These are phyloP conservation scores for Rhizoclosmatium hyalinum DNA, from an alignment of 371 early-diverging fungal genomes.

Conservation along the genomic window DNA sequence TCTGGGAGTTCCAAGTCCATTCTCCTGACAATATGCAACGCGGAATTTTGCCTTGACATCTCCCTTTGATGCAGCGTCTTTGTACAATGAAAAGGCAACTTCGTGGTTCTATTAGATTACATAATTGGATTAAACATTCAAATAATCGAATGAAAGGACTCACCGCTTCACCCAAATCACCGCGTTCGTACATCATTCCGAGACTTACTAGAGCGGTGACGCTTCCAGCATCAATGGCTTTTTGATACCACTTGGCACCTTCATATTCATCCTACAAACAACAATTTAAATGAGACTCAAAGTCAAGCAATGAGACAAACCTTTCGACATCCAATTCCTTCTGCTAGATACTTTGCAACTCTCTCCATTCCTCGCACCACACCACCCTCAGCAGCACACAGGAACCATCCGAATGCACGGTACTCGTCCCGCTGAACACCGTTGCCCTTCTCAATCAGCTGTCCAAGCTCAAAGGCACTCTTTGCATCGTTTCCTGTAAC, in stretches of 20 bases:
- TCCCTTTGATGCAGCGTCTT: constrained; percentile 16
- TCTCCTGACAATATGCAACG: constrained; percentile 34
- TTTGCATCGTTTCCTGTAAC: constrained; percentile 33
- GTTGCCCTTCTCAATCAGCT: constrained; percentile 47
- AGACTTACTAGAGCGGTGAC: neutral
- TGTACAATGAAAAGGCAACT: constrained; percentile 11
- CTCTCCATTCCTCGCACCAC: constrained; percentile 37
- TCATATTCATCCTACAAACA: constrained; percentile 7
- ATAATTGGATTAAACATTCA: constrained; percentile 15
- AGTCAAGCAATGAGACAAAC: neutral
- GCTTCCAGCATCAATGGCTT: constrained; percentile 20
- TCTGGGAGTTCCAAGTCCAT: constrained; percentile 21
- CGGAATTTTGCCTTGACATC: constrained; percentile 10
- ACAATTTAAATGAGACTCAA: neutral
- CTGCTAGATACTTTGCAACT: constrained; percentile 22
- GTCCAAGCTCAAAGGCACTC: constrained; percentile 80
- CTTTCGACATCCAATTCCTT: constrained; percentile 7
- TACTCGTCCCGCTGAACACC: constrained; percentile 32
- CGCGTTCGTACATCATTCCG: neutral
- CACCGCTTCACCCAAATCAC: neutral
- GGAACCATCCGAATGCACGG: constrained; percentile 37
- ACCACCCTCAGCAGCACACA: constrained; percentile 40
- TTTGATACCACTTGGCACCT: constrained; percentile 16
- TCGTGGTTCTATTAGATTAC: constrained; percentile 3
- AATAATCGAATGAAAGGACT: constrained; percentile 10